These are phyloP conservation scores for Euphorbia celastroides DNA, from an alignment of 441 rosid genomes.

Conservation along the genomic window DNA sequence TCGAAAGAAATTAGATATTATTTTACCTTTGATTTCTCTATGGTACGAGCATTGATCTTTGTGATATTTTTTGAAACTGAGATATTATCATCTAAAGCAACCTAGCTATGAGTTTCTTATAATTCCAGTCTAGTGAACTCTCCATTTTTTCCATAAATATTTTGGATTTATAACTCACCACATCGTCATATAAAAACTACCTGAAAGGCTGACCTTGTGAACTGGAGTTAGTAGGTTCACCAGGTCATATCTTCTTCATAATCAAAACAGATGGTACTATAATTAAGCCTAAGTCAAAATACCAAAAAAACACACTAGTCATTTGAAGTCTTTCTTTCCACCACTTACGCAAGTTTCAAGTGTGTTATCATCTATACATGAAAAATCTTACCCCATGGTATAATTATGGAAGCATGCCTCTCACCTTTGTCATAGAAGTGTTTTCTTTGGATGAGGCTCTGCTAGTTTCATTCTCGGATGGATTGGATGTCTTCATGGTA, in stretches of 20 bases:
- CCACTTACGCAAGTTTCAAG: background rate
- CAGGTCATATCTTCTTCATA: background rate
- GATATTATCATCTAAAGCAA: no score
- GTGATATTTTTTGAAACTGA: no score
- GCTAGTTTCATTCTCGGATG: slow-evolving; percentile 29
- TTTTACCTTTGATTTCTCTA: no score
- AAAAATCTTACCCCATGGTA: background rate
- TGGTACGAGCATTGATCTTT: no score
- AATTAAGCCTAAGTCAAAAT: background rate
- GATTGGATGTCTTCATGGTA: slow-evolving; percentile 33
- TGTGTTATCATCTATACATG: background rate
- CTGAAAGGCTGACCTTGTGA: background rate
- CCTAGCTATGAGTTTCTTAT: no score
- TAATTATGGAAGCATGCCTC: background rate
- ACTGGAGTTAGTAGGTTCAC: background rate
- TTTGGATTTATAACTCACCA: background rate
- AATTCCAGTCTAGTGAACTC: no score
- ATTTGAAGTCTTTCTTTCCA: background rate
- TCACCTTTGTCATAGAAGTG: slow-evolving; percentile 48
- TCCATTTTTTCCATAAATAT: background rate
- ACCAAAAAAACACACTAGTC: background rate
- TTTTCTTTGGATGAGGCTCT: slow-evolving; percentile 35
- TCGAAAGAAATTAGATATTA: no score
- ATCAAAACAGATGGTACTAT: background rate
- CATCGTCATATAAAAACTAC: background rate